Conservation (phyloP, 192 early-diverging fungal genomes). For the Gamsiella multidivaricata region DNA sequence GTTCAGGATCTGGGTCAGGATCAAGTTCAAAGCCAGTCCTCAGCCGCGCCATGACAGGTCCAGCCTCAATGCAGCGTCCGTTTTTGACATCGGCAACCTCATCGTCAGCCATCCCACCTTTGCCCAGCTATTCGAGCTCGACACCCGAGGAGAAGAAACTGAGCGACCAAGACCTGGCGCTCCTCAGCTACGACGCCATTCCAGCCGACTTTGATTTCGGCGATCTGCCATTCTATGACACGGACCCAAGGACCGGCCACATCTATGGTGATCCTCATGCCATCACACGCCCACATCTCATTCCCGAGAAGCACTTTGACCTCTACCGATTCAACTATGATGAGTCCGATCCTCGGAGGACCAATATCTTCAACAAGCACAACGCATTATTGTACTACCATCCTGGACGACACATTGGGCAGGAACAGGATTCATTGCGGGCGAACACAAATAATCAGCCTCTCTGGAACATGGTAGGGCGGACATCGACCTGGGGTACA, state of each 20-base stretch:
- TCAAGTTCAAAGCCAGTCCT: conserved; percentile 29
- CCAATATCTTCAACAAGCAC: conserved; percentile 46
- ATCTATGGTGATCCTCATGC: conserved; percentile 50
- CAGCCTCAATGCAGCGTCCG: conserved; percentile 16
- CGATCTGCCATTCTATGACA: conserved; percentile 46
- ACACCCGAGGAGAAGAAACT: neutral
- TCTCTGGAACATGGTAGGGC: conserved; percentile 35
- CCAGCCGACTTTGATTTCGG: conserved; percentile 50
- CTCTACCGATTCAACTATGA: conserved; percentile 36
- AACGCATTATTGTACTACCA: conserved; percentile 33
- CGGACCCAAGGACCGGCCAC: conserved; percentile 35
- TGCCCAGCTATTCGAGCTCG: conserved; percentile 8
- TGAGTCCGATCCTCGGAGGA: conserved; percentile 17
- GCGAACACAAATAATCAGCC: conserved; percentile 9
- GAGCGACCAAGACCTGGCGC: conserved; percentile 6
- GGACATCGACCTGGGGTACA: conserved; percentile 41
- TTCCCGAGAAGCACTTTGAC: conserved; percentile 25
- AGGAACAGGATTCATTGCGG: conserved; percentile 44
- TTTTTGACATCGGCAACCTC: conserved; percentile 4
- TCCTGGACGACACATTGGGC: conserved; percentile 50
- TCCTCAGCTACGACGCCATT: conserved; percentile 35
- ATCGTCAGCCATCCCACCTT: conserved; percentile 12
- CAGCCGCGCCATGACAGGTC: conserved; percentile 28
- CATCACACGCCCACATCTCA: conserved; percentile 25
- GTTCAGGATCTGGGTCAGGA: conserved; percentile 22